phyloP scores from a whole-genome alignment of 352 stramenopile genomes.

The Thalassiosira oceanica region DNA sequence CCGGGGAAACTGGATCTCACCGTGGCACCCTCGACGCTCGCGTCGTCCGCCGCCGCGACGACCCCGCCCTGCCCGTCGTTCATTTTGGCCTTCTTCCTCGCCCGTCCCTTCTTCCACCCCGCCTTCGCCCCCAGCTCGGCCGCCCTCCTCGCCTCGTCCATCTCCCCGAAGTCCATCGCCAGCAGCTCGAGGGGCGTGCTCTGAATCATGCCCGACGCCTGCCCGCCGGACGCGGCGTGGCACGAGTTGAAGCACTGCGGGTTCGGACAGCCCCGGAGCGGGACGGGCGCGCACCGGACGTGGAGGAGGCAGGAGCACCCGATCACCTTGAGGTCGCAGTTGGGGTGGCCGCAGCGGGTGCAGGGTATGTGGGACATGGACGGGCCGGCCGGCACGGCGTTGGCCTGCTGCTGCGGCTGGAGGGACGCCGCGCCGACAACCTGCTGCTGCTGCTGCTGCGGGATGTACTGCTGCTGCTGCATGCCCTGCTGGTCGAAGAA shows the following conservation, averaged over 20 bases:
- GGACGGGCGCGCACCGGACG: conserved; percentile 30
- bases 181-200: conserved; percentile 49
- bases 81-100: conserved; percentile 40
- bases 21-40: conserved; percentile 6
- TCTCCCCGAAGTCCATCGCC: conserved; percentile 74
- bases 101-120: conserved; percentile 22
- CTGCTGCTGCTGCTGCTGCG: not conserved
- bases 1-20: not conserved
- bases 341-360: conserved; percentile 57
- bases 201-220: not conserved
- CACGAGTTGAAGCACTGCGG: conserved; percentile 8
- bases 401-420: not conserved
- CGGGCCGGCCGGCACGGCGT: not conserved
- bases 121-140: conserved; percentile 5
- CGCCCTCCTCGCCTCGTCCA: conserved; percentile 58
- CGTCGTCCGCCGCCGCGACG: conserved; percentile 8
- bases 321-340: conserved; percentile 62
- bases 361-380: conserved; percentile 43
- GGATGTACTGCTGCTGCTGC: too few relatives aligned
- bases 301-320: conserved; percentile 67
- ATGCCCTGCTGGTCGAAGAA: too few relatives aligned
- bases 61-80: not conserved
- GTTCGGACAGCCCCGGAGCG: conserved; percentile 25
- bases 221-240: not conserved
- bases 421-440: not conserved